Base-by-base conservation (phyloP, 352 stramenopile genomes). In the Elongisporangium senticosum region DNA sequence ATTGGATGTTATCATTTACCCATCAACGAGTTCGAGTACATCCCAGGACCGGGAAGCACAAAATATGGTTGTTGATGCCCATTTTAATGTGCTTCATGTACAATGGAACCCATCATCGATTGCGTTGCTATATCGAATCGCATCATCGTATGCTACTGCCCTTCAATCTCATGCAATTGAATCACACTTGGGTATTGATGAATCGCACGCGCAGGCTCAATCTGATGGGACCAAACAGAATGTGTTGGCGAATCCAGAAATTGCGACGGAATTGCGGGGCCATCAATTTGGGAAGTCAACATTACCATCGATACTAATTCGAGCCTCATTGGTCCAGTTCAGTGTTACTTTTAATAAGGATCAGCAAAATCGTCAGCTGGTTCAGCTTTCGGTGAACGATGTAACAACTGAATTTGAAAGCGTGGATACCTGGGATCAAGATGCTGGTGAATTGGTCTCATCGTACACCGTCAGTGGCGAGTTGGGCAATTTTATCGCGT, bases 31-130 rank as follows among this genome's bases (percentile, higher is more conserved):
- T 43, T 11, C 26, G 8, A 37, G 26, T 6, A 43, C 11, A 17
- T 43, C 66, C 8, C 28, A 53, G 3, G 61, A 71, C 15, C 39
- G 52, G 22, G 43, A 49, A 52, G 53, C 24, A 40, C 22, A 55
- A 15, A 59, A 53, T 49, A 59, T 75, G 50, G 64, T 89, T 11
- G 65, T 86, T 1, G 70, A 86, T 53, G 57, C 84, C 24, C 68
- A 84, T 0, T 88, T 88, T 22, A 87, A 88, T 59, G 73, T 89
- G 22, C 59, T 94, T 15, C 68, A 90, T 60, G 24, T 94, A 23
- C 85, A 94, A 55, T 94, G 85, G 85, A 94, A 94, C 56, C 85
- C 85, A 26, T 91, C 85, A 23, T 94, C 85, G 0, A 83, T 94
- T 58, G 77, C 79, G 22, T 47, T 91, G 23, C 58, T 91, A 55